Base-by-base conservation (phyloP, 495 filamentous ascomycete species). In the Xylaria intraflava region DNA sequence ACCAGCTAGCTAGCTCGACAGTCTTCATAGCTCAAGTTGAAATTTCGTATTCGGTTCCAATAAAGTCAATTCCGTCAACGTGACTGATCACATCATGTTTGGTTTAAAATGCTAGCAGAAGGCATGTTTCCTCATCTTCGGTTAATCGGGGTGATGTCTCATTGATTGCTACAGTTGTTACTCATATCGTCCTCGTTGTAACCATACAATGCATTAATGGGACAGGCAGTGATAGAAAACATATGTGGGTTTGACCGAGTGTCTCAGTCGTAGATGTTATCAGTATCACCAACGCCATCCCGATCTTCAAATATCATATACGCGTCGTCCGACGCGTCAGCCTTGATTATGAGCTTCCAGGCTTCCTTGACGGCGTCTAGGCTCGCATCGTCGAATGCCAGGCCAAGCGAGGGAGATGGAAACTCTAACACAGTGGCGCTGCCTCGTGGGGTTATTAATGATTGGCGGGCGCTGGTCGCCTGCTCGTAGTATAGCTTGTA, bases 231-330 rank as follows among this genome's bases (percentile, higher is more conserved):
- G 19, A 36, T 24, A 4, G 42, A 12, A 14, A 6, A n/a, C 3
- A 22, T 17, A 2, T 38, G 33, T n/a, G 8, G 3, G n/a, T 2
- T 14, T 12, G 9, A 8, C 9, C 14, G 24, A n/a, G 43, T 38
- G 27, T 29, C 30, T 49, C 43, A 55, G 8, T 66, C 61, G 29
- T 59, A 70, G 26, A 60, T 49, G 22, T 76, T 68, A 14, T 79
- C 76, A 49, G 78, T 79, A 38, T 75, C 70, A 53, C 60, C 66
- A 6, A 68, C 62, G 16, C 69, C 75, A 51, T 80, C 71, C 23
- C 82, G 71, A 20, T 83, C 78, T 14, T 75, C 65, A 49, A 86
- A 85, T 23, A 69, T 69, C 85, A 93, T 88, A 61, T 89, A 93
- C 22, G 67, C 62, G 22, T 59, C 53, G 20, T 66, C 68, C 16